Evolutionary conservation across 352 stramenopile species (phyloP), one percentile per base, ranked within the genome.

Genomic region (Saprolegnia parasitica): DNA sequence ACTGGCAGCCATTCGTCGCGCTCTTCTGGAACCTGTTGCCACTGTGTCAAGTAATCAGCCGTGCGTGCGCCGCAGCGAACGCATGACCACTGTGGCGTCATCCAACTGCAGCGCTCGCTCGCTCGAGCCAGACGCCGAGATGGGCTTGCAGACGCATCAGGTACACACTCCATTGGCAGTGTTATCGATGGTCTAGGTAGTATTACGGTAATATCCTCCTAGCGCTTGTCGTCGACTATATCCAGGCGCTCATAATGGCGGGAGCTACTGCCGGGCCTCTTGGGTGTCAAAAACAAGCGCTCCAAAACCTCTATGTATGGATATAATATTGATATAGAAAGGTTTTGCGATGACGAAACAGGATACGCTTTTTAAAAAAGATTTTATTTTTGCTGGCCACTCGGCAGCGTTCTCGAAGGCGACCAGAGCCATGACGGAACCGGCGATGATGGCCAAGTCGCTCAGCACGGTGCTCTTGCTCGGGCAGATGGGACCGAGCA

Each of bases 401-500:
- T 45, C 56, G 35, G 24, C 32, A 54, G 60, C 18, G 23, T 67
- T 62, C 18, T 26, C 20, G 37, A 67, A 55, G 40, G 63, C 23
- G 39, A 65, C 39, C 16, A 39, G 16, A 20, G 24, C 11, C 15
- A 67, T 24, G 60, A 67, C 15, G 29, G 29, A 35, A 35, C 29
- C 29, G 29, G 29, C 20, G 32, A 40, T 24, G 18, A 58, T 70
- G 46, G 35, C 42, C 39, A 70, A 70, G 63, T 93, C 84, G 56
- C 86, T 89, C 68, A 91, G 82, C 76, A 91, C 85, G 0, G 83
- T 95, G 72, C 84, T 93, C 68, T 80, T 95, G 46, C 84, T 92
- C 67, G 87, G 85, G 26, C 63, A 70, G n/a, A 70, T 70, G 1
- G 50, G 37, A 3, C 39, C 35, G 45, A 61, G 20, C 11, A 26